These are phyloP conservation scores for Brettanomyces sp. DNA, from an alignment of 805 yeast species.

Conservation along the genomic window DNA sequence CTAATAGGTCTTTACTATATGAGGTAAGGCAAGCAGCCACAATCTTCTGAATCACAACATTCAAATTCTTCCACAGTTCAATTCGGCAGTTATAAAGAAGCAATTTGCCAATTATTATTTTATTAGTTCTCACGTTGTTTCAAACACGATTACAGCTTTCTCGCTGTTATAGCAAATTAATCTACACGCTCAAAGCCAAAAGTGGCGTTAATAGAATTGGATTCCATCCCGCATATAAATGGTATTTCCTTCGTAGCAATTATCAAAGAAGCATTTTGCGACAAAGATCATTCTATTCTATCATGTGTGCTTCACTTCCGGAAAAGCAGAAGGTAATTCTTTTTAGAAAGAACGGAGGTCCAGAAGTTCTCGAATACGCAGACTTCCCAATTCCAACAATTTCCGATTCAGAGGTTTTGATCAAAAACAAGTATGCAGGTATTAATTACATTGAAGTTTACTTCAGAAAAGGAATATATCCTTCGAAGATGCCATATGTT, in stretches of 20 bases:
- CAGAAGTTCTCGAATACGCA: conserved; percentile 50
- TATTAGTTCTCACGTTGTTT: no score
- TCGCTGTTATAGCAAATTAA: no score
- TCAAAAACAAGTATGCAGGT: conserved; percentile 72
- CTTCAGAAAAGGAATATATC: conserved; percentile 73
- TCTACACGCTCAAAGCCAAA: no score
- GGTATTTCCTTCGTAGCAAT: neutral
- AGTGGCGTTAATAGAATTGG: neutral
- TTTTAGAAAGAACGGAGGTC: conserved; percentile 46
- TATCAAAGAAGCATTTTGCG: no score
- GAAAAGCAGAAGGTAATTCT: conserved; percentile 45
- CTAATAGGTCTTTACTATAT: no score
- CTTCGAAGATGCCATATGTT: conserved; percentile 46
- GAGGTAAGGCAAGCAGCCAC: no score
- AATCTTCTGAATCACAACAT: no score
- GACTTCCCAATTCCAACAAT: conserved; percentile 54
- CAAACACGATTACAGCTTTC: no score
- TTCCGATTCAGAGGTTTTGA: conserved; percentile 46
- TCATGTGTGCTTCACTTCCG: conserved; percentile 29
- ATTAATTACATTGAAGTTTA: conserved; percentile 77
- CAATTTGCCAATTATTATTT: no score
- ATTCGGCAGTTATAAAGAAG: no score
- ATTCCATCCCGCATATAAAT: neutral
- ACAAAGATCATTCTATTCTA: neutral
- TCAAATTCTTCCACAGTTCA: no score